Evolutionary conservation across 2,329 filamentous ascomycete genomes (phyloP), one percentile per base, ranked within the genome.

Genomic region (Penicillium sp.): DNA sequence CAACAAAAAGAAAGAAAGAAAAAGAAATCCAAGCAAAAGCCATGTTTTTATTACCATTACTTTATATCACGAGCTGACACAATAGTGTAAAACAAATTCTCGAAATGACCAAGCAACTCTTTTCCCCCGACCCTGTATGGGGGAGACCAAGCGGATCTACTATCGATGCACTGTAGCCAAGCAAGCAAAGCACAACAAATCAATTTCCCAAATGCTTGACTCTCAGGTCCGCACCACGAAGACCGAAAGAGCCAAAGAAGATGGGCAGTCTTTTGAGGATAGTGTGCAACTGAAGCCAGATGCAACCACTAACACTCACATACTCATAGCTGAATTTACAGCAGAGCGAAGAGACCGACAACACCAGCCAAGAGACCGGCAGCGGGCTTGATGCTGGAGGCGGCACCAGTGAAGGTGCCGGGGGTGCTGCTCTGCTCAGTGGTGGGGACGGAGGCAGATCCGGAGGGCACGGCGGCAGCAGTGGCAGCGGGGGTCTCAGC

Each of bases 261-360:
- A 37, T 41, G 53, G 49, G 37, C 6, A 35, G 13, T 14, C 35
- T 46, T 48, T 56, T 39, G 14, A 35, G 37, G 49, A 47, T 45
- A 41, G 45, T 41, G 10, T 24, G 7, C 24, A 56, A 8, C 24
- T 43, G 14, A 11, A 44, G 39, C 35, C 35, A 55, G 19, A 14
- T 21, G 6, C 39, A 41, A 27, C 21, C 19, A 43, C 52, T 48
- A 39, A 46, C 37, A 21, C 7, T 35, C 31, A 62, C 27, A 50
- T 13, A 55, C 33, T 51, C 58, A 51, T 48, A 56, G 54, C 56
- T 55, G 52, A 27, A 56, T 68, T 69, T 75, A 76, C 58, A 76
- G 69, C 48, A 76, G 61, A 62, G 71, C 72, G 66, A 75, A 73
- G 58, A 74, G 47, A 44, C 68, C 74, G 56, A 75, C 66, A 52